phyloP scores from a whole-genome alignment of 1,139 yeast genomes.

The Debaryomyces sp. region DNA sequence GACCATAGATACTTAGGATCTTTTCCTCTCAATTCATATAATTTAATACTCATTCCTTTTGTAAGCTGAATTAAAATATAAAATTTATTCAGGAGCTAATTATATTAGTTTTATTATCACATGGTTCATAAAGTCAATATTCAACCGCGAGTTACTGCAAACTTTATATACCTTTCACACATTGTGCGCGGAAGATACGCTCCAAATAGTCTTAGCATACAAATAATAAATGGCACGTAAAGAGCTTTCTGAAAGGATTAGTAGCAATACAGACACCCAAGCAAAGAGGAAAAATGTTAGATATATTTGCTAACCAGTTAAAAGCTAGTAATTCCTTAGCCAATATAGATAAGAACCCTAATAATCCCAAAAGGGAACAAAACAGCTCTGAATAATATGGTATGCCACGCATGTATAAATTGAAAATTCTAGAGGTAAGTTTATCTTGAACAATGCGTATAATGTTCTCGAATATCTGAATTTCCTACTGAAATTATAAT shows the following conservation, averaged over 20 bases:
- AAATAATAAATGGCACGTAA: no score
- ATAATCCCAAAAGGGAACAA: slow-evolving; percentile 63
- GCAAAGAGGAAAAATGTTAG: slow-evolving; percentile 73
- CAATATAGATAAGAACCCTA: slow-evolving; percentile 70
- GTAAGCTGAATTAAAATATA: background rate
- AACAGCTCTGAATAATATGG: slow-evolving; percentile 63
- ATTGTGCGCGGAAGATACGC: no score
- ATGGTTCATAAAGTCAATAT: no score
- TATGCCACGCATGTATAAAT: slow-evolving; percentile 62
- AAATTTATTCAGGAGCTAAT: no score
- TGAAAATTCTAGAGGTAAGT: slow-evolving; percentile 61
- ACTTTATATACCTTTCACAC: background rate
- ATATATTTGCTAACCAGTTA: slow-evolving; percentile 79
- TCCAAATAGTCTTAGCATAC: no score
- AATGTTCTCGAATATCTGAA: slow-evolving; percentile 77
- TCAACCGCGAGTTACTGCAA: background rate
- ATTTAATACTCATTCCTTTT: background rate
- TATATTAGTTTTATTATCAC: no score
- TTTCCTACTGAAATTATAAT: slow-evolving; percentile 78
- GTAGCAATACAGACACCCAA: slow-evolving; percentile 61
- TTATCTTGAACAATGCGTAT: slow-evolving; percentile 65
- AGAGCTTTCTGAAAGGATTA: no score
- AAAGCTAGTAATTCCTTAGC: slow-evolving; percentile 71
- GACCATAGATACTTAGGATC: background rate
- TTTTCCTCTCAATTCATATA: background rate